Base-by-base conservation (phyloP, 805 yeast species). In the Blastobotrys robertii region DNA sequence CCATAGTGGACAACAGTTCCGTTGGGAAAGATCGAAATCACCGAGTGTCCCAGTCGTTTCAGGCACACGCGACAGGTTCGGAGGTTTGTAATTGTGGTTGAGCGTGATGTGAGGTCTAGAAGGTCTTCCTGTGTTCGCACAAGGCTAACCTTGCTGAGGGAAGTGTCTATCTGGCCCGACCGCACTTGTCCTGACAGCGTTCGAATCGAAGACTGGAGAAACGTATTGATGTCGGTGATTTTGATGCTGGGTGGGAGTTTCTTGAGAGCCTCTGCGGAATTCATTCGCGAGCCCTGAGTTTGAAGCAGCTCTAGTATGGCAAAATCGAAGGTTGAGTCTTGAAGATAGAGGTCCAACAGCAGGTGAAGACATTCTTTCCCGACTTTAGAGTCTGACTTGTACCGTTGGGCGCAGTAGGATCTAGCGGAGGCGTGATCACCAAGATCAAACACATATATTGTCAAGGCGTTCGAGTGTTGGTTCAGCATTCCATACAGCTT, bases 381-480 rank as follows among this genome's bases (percentile, higher is more conserved):
- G 13, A 57, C 47, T 0, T 52, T 55, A 8, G 58, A 33, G 38
- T 71, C 66, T 2, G 52, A 44, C 1, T 62, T 44, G 47, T 70
- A 73, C 0, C 83, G 62, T 3, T 64, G 64, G 1, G 71, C 59
- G 48, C 92, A 79, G 52, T 83, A 83, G 2, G 62, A 56, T 46
- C 81, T 70, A 0, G 94, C 83, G n/a, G 66, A 63, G 14, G 60
- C 60, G 38, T 74, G 69, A 54, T 81, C 81, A 3, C 72, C 61
- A 37, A 84, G 59, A 14, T 77, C 76, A 39, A 73, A 68, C 38
- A 75, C 76, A 19, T 78, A 67, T 2, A 85, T 72, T 43, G 75
- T 74, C 12, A 90, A 62, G 0, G 85, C 79, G 39, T 76, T 71
- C 8, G 70, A 68, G 54, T 84, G 84, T 41, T 76, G 76, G 1